Evolutionary conservation across 1,284 basidiomycete genomes (phyloP).

Genomic region (Ceratorhiza oryzae-sativae): DNA sequence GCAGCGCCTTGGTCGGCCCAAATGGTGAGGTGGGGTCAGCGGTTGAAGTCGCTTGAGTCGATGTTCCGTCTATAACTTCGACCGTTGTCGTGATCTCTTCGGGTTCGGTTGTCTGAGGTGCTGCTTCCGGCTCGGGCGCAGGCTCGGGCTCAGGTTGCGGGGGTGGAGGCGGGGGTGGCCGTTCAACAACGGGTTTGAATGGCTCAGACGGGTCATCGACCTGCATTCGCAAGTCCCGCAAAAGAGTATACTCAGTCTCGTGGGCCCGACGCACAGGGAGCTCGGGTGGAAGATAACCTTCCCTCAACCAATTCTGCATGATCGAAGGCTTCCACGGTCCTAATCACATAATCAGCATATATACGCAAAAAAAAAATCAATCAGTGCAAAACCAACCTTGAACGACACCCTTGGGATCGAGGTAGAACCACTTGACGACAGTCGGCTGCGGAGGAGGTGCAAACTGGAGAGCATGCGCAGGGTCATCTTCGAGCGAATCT

Average conservation of each 20-base stretch:
- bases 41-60: conserved; percentile 58
- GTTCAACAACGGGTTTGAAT: conserved; percentile 21
- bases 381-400: conserved; percentile 65
- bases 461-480: conserved; percentile 27
- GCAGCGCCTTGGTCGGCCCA: conserved; percentile 66
- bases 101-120: not conserved
- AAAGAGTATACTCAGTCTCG: conserved; percentile 67
- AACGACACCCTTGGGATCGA: conserved; percentile 76
- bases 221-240: conserved; percentile 66
- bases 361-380: conserved; percentile 2
- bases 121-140: not conserved
- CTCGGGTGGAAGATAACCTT: conserved; percentile 77
- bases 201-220: conserved; percentile 29
- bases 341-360: conserved; percentile 47
- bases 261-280: conserved; percentile 78
- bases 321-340: conserved; percentile 84
- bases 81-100: conserved; percentile 15
- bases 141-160: not conserved
- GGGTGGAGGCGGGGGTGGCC: not conserved
- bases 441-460: conserved; percentile 47
- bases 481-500: conserved; percentile 23
- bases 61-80: not conserved
- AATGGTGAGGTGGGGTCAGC: conserved; percentile 80
- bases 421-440: conserved; percentile 79
- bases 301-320: conserved; percentile 86